Conservation (phyloP, 495 filamentous ascomycete genomes). For the Hamigera avellanea region DNA sequence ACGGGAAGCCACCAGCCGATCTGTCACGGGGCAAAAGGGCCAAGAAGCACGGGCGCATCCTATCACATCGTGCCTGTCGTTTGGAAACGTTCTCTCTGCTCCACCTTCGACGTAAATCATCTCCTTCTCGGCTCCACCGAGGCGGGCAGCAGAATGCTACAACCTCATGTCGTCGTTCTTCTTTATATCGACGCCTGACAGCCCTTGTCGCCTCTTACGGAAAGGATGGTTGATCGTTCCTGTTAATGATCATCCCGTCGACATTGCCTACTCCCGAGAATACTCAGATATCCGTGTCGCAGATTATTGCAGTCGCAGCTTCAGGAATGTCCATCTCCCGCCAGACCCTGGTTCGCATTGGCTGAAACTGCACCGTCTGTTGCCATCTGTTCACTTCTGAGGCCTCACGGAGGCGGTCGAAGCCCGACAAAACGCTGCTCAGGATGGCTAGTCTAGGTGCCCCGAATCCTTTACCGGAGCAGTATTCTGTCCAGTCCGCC, state of each 20-base stretch:
- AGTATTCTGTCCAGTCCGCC: constrained; percentile 14
- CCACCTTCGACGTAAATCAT: constrained; percentile 8
- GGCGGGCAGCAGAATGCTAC: no score
- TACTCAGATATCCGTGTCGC: no score
- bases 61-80: no score
- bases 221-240: no score
- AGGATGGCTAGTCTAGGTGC: constrained; percentile 21
- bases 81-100: background rate
- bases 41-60: background rate
- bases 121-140: background rate
- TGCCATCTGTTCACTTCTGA: background rate
- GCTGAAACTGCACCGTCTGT: background rate
- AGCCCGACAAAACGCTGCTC: background rate
- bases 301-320: no score
- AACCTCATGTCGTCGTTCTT: no score
- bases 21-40: background rate
- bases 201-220: no score
- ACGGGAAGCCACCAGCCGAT: background rate
- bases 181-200: no score
- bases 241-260: no score
- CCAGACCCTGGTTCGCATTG: background rate
- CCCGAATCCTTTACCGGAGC: constrained; percentile 17
- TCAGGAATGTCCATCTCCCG: constrained; percentile 5
- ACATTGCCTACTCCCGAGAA: no score
- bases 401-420: no score